These are phyloP conservation scores for Aotearoamyces nothofagi DNA, from an alignment of 2,329 filamentous ascomycete species.

Conservation along the genomic window DNA sequence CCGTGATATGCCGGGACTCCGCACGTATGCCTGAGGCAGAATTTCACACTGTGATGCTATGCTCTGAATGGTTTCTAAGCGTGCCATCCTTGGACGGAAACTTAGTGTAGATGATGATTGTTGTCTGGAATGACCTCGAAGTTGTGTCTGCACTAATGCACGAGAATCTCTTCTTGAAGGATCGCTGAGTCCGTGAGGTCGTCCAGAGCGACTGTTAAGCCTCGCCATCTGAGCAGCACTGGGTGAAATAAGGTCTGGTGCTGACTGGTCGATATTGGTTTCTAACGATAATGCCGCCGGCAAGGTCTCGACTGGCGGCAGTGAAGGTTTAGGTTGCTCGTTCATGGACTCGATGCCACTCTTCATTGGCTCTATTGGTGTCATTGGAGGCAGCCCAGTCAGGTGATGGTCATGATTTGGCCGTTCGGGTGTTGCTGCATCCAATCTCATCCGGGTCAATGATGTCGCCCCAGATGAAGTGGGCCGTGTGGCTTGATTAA, in stretches of 20 bases:
- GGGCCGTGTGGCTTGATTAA: neutral
- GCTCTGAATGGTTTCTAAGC: constrained; percentile 39
- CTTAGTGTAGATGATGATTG: constrained; percentile 26
- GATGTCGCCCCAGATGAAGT: neutral
- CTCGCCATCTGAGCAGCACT: constrained; percentile 16
- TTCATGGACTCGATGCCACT: neutral
- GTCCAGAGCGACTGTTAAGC: constrained; percentile 17
- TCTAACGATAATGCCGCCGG: constrained; percentile 1
- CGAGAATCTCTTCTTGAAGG: constrained; percentile 14
- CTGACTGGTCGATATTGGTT: neutral
- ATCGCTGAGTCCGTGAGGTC: constrained; percentile 13
- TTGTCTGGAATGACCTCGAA: constrained; percentile 3
- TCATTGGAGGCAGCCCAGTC: constrained; percentile 7
- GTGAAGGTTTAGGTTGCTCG: constrained; percentile 1
- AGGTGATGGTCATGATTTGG: constrained; percentile 11
- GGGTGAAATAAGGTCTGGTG: constrained; percentile 8
- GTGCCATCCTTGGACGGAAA: constrained; percentile 30
- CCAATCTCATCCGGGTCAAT: constrained; percentile 1
- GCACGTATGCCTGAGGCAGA: constrained; percentile 8
- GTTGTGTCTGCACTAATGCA: constrained; percentile 3
- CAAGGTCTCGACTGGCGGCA: constrained; percentile 10
- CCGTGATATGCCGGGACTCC: constrained; percentile 8
- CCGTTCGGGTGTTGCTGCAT: constrained; percentile 9
- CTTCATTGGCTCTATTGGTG: constrained; percentile 1
- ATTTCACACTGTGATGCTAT: constrained; percentile 14